Percentiles rank a stretch among this genome's conserved stretches.
phyloP scores from a whole-genome alignment of 2,329 filamentous ascomycete species.

The Lecanicillium sp. region DNA sequence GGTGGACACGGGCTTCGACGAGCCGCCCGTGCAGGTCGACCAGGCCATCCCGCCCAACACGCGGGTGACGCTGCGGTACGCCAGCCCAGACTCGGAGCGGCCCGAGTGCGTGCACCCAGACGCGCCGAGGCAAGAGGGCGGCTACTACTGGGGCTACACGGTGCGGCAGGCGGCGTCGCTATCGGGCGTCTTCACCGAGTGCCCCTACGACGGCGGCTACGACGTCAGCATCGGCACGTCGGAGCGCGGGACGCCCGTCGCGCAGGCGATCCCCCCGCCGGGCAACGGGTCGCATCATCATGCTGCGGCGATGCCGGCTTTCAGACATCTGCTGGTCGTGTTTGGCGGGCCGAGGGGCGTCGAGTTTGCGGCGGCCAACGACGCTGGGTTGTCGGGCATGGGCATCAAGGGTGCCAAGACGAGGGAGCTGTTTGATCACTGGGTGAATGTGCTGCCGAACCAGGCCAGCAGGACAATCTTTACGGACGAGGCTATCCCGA shows the following conservation, averaged over 20 bases:
- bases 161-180: conserved; percentile 60
- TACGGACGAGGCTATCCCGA: conserved; percentile 76
- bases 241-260: conserved; percentile 57
- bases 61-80: conserved; percentile 65
- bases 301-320: conserved; percentile 23
- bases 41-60: conserved; percentile 60
- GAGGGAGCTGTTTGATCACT: conserved; percentile 70
- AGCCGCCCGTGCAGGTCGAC: conserved; percentile 43
- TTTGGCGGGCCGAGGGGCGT: conserved; percentile 77
- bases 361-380: conserved; percentile 64
- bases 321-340: conserved; percentile 68
- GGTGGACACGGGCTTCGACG: conserved; percentile 50
- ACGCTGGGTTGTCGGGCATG: conserved; percentile 46
- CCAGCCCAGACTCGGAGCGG: conserved; percentile 34
- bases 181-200: conserved; percentile 70
- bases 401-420: conserved; percentile 58
- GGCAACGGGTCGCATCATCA: conserved; percentile 19
- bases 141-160: conserved; percentile 82
- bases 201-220: conserved; percentile 68
- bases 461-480: conserved; percentile 78
- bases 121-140: conserved; percentile 62
- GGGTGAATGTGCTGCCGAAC: conserved; percentile 72
- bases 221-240: conserved; percentile 79
- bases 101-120: conserved; percentile 58
- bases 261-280: conserved; percentile 34